A percentile compares a stretch with the other conserved stretches of the same genome.
Evolutionary conservation across 2,329 filamentous ascomycete genomes (phyloP).

Genomic region (Amylocarpus encephaloides): DNA sequence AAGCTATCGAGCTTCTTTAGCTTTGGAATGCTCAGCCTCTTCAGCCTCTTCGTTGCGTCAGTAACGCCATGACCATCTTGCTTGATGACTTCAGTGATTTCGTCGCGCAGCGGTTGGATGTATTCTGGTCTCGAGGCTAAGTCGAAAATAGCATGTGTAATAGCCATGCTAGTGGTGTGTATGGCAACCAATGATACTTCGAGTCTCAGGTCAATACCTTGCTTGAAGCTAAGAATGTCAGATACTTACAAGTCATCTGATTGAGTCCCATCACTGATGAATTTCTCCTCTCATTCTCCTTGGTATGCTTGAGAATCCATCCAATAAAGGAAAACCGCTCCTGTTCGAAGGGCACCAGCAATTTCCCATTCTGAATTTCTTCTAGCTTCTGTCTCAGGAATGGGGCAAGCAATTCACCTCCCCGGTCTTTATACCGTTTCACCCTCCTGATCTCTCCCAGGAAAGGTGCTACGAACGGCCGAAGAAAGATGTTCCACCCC

Average conservation of each 20-base stretch:
- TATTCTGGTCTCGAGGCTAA: conserved; percentile 44
- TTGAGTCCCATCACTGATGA: not conserved
- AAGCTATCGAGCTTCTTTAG: conserved; percentile 37
- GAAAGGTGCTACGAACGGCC: conserved; percentile 11
- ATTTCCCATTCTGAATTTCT: not conserved
- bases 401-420: conserved; percentile 14
- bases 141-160: conserved; percentile 46
- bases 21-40: conserved; percentile 21
- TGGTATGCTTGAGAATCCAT: conserved; percentile 6
- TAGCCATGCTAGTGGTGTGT: conserved; percentile 42
- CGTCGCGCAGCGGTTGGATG: conserved; percentile 20
- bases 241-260: conserved; percentile 5
- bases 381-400: conserved; percentile 3
- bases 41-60: conserved; percentile 27
- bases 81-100: conserved; percentile 22
- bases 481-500: conserved; percentile 9
- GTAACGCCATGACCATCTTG: conserved; percentile 45
- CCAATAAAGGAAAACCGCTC: conserved; percentile 15
- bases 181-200: conserved; percentile 44
- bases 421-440: conserved; percentile 8
- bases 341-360: not conserved
- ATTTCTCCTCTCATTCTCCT: not conserved
- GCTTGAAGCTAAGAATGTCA: not conserved
- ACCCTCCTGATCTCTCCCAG: conserved; percentile 12
- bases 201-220: not conserved